These are phyloP conservation scores for Dipodascopsis uninucleata DNA, from an alignment of 805 yeast genomes.

Conservation along the genomic window DNA sequence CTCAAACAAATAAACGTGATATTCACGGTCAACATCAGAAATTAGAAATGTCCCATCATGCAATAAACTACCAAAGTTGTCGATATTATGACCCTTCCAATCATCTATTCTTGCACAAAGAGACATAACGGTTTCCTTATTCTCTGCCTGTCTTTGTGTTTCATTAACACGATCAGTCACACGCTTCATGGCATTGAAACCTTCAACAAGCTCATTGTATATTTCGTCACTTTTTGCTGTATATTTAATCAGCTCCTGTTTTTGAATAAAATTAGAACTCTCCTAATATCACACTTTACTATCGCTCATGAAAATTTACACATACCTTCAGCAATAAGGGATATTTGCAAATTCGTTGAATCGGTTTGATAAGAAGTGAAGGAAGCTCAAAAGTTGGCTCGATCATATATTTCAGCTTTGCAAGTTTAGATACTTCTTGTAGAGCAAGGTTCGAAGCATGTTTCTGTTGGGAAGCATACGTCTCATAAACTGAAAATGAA, in stretches of 20 bases:
- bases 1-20: constrained; percentile 85
- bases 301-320: not conserved
- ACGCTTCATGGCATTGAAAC: constrained; percentile 69
- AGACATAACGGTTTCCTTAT: constrained; percentile 64
- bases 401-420: constrained; percentile 48
- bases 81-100: constrained; percentile 85
- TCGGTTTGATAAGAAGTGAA: constrained; percentile 85
- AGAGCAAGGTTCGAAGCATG: constrained; percentile 77
- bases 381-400: constrained; percentile 88
- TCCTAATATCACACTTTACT: not conserved
- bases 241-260: constrained; percentile 58
- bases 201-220: constrained; percentile 65
- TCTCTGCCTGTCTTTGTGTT: constrained; percentile 88
- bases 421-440: constrained; percentile 55
- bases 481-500: constrained; percentile 79
- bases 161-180: constrained; percentile 89
- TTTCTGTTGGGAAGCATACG: constrained; percentile 89
- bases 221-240: constrained; percentile 52
- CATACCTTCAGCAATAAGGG: constrained; percentile 59
- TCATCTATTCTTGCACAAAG: constrained; percentile 72
- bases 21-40: constrained; percentile 75
- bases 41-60: constrained; percentile 46
- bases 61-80: constrained; percentile 79
- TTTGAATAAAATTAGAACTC: not conserved
- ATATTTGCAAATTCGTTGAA: constrained; percentile 93